A percentile compares a stretch with the other conserved stretches of the same genome.
Evolutionary conservation across 208 protist genomes (phyloP).

Genomic region (Chromosphaera perkinsii): DNA sequence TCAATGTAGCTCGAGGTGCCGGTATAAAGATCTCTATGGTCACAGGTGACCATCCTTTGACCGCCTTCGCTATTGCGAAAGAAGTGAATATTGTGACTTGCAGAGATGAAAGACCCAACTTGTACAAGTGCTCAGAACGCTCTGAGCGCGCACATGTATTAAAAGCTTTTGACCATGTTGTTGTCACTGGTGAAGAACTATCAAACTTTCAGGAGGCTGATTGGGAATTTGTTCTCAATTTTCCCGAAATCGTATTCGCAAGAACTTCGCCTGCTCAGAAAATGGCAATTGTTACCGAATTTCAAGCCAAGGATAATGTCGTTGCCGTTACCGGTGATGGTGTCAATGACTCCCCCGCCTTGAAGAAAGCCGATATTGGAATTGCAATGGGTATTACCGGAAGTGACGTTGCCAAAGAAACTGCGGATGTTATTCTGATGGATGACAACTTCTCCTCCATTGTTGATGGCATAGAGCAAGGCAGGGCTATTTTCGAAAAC

Average conservation of each 20-base stretch:
- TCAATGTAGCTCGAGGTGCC: slow-evolving; percentile 45
- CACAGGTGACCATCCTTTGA: slow-evolving; percentile 81
- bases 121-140: too few relatives aligned
- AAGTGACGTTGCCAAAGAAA: slow-evolving; percentile 56
- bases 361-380: slow-evolving; percentile 95
- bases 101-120: slow-evolving; percentile 40
- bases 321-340: slow-evolving; percentile 77
- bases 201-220: not conserved
- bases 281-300: slow-evolving; percentile 55
- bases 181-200: not conserved
- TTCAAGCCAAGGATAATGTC: slow-evolving; percentile 52
- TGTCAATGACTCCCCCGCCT: slow-evolving; percentile 86
- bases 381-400: slow-evolving; percentile 85
- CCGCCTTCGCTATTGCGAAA: slow-evolving; percentile 74
- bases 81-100: slow-evolving; percentile 66
- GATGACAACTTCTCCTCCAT: slow-evolving; percentile 82
- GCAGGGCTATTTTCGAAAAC: too few relatives aligned
- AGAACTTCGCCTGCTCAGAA: slow-evolving; percentile 74
- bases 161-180: too few relatives aligned
- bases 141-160: too few relatives aligned
- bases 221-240: not conserved
- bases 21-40: slow-evolving; percentile 83
- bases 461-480: slow-evolving; percentile 63
- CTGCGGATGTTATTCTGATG: slow-evolving; percentile 68
- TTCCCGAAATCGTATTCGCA: slow-evolving; percentile 72